These are phyloP conservation scores for Apiotrichum laibachii DNA, from an alignment of 1,284 basidiomycete species.

Conservation along the genomic window DNA sequence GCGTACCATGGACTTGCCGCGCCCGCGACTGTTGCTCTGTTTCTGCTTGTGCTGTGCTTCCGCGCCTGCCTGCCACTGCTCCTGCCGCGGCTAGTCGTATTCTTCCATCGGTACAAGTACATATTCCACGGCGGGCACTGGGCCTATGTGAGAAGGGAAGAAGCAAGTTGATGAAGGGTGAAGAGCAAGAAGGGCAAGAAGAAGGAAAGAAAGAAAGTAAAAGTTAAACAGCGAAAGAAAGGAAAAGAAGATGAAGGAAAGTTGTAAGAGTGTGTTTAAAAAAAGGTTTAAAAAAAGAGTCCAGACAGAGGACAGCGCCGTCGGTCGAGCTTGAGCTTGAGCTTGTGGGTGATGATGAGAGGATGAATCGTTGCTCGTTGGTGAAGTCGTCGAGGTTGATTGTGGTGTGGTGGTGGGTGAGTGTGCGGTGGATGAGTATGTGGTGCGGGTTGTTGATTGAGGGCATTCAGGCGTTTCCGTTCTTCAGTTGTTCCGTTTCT, in stretches of 20 bases:
- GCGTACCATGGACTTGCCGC: too few relatives aligned
- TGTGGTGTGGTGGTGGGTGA: not conserved
- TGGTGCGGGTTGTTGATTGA: not conserved
- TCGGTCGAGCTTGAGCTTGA: conserved; percentile 1
- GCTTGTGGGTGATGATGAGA: not conserved
- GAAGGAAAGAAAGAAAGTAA: not conserved
- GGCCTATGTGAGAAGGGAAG: not conserved
- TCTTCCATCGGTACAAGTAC: conserved; percentile 3
- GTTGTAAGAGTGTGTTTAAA: not conserved
- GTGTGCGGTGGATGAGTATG: not conserved
- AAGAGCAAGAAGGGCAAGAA: too few relatives aligned
- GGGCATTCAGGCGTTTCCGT: not conserved
- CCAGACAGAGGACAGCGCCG: not conserved
- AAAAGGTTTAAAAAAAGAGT: not conserved
- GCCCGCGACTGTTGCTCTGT: too few relatives aligned
- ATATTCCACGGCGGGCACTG: conserved; percentile 1
- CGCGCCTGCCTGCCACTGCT: too few relatives aligned
- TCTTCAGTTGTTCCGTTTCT: too few relatives aligned
- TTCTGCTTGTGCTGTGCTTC: too few relatives aligned
- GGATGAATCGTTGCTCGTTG: not conserved
- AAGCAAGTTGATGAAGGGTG: too few relatives aligned
- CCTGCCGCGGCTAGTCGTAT: not conserved
- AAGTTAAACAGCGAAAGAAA: not conserved
- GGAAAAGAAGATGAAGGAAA: not conserved
- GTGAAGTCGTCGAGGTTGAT: not conserved